Conservation (phyloP, 805 yeast genomes). For the Wickerhamiella azyma region DNA sequence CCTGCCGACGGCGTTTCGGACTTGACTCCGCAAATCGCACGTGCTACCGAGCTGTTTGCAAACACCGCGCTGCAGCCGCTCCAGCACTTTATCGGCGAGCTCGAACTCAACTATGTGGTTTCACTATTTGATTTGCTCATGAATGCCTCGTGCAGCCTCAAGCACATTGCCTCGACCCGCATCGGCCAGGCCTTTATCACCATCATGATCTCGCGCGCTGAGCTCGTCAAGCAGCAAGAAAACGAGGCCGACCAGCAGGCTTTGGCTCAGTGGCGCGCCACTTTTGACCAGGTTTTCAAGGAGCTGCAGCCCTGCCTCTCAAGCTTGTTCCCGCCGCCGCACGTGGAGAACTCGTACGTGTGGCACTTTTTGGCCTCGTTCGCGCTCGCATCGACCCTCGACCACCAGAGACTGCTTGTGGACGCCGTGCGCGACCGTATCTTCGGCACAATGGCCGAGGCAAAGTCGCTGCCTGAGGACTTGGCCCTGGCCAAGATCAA, state of each 20-base stretch:
- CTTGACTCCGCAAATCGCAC: constrained; percentile 30
- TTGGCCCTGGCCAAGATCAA: constrained; percentile 47
- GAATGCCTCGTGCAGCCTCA: constrained; percentile 48
- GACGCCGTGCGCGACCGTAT: constrained; percentile 90
- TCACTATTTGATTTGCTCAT: constrained; percentile 58
- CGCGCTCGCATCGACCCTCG: constrained; percentile 82
- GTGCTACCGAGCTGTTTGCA: constrained; percentile 64
- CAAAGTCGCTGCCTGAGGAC: constrained; percentile 41
- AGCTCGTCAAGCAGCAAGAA: constrained; percentile 77
- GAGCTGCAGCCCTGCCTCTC: constrained; percentile 65
- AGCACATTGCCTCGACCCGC: constrained; percentile 41
- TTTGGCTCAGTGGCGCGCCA: constrained; percentile 56
- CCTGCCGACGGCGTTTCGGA: constrained; percentile 24
- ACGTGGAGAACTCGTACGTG: constrained; percentile 61
- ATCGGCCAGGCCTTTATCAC: constrained; percentile 80
- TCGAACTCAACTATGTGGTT: constrained; percentile 65
- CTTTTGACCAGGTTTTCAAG: constrained; percentile 72
- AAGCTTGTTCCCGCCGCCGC: constrained; percentile 63
- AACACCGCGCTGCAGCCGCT: constrained; percentile 70
- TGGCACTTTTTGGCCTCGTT: constrained; percentile 96
- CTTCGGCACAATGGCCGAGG: constrained; percentile 71
- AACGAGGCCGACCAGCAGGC: constrained; percentile 19
- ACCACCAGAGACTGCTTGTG: constrained; percentile 75
- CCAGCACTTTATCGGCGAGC: constrained; percentile 71
- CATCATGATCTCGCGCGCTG: constrained; percentile 82